These are phyloP conservation scores for Vanrija humicola DNA, from an alignment of 1,284 basidiomycete species.

Conservation along the genomic window DNA sequence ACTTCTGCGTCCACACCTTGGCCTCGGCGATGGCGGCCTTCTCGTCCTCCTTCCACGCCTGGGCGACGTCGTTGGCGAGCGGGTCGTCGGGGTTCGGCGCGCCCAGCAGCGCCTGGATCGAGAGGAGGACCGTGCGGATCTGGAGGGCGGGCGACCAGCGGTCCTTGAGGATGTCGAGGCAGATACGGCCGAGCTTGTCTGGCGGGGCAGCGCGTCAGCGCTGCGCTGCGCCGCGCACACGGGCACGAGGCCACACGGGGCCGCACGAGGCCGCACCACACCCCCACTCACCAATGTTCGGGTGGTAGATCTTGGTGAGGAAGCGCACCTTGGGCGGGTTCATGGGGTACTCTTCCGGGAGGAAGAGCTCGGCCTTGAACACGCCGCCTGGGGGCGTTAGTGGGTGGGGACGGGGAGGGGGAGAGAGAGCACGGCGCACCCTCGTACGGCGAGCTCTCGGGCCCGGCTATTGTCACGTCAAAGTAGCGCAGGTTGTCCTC, in stretches of 20 bases:
- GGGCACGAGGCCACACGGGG: not conserved
- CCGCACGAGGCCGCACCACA: too few relatives aligned
- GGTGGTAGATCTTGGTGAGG: constrained; percentile 99
- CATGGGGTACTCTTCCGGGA: constrained; percentile 99
- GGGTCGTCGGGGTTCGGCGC: constrained; percentile 98
- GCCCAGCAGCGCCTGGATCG: constrained; percentile 90
- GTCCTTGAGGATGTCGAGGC: constrained; percentile 97
- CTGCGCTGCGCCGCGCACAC: not conserved
- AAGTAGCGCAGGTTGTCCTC: constrained; percentile 99
- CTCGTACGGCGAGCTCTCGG: constrained; percentile 89
- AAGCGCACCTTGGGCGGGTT: constrained; percentile 97
- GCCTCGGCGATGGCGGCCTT: constrained; percentile 83
- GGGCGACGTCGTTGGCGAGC: constrained; percentile 83
- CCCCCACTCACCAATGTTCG: constrained; percentile 93
- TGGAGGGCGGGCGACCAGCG: constrained; percentile 99
- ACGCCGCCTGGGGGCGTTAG: constrained; percentile 70
- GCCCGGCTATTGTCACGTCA: constrained; percentile 94
- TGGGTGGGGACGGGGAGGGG: not conserved
- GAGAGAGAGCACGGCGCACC: constrained; percentile 58
- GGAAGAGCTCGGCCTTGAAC: constrained; percentile 93
- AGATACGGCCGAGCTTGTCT: constrained; percentile 98
- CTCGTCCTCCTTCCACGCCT: constrained; percentile 98
- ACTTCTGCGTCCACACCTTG: constrained; percentile 73
- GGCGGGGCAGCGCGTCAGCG: constrained; percentile 11
- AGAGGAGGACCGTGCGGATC: constrained; percentile 94